Percentiles rank a stretch among this genome's conserved stretches.
These are phyloP conservation scores for Magnolia officinalis DNA, from an alignment of 164 flowering plant species.

Conservation along the genomic window DNA sequence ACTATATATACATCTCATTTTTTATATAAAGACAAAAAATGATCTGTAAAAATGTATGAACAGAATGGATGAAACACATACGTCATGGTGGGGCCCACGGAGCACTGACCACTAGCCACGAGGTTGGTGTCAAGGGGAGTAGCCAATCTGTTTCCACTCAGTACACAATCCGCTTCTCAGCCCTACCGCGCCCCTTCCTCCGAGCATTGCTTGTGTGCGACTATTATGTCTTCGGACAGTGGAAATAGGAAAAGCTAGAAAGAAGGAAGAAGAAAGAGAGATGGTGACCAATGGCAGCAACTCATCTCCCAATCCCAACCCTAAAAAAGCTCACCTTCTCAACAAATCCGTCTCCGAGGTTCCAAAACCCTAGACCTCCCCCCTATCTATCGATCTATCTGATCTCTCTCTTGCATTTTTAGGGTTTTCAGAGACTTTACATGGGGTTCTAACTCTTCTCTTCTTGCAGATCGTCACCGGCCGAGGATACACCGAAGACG, in stretches of 20 bases:
- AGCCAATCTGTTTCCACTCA: no score
- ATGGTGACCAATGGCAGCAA: constrained; percentile 13
- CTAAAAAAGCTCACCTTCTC: constrained; percentile 79
- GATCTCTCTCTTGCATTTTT: background rate
- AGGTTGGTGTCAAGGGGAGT: no score
- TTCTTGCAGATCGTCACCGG: constrained; percentile 57
- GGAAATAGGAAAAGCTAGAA: background rate
- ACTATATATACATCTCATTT: no score
- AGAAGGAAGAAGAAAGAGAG: background rate
- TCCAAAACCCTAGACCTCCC: constrained; percentile 2
- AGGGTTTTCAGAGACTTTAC: background rate
- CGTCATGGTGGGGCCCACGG: no score
- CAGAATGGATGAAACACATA: no score
- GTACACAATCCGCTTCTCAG: no score
- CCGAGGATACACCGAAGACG: constrained; percentile 75
- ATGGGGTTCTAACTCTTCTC: background rate
- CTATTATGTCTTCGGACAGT: no score
- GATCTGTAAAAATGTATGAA: no score
- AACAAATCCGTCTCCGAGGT: constrained; percentile 92
- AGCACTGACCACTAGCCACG: no score
- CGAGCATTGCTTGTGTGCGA: no score
- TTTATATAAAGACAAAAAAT: no score
- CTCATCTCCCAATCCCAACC: constrained; percentile 24
- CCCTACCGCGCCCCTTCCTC: no score
- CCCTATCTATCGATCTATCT: background rate